A percentile compares a stretch with the other conserved stretches of the same genome.
These are phyloP conservation scores for Cyclocybe cylindracea DNA, from an alignment of 768 basidiomycete genomes.

Conservation along the genomic window DNA sequence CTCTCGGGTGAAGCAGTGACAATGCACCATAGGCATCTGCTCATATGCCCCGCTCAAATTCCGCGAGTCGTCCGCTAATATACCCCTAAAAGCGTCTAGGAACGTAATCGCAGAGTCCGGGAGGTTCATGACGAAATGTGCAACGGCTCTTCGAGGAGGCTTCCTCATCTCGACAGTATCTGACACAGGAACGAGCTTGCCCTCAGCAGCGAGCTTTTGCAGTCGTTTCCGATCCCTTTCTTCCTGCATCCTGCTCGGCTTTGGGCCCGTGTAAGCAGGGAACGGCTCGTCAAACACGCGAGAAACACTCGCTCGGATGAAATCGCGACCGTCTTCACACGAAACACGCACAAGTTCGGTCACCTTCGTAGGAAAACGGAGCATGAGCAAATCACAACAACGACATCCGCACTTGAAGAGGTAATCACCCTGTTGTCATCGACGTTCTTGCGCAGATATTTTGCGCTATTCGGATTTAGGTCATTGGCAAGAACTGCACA, in stretches of 20 bases:
- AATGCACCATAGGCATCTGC: conserved; percentile 89
- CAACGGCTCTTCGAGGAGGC: conserved; percentile 55
- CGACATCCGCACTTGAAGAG: not conserved
- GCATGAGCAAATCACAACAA: conserved; percentile 3
- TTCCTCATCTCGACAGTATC: conserved; percentile 11
- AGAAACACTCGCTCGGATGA: conserved; percentile 64
- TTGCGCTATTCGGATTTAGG: conserved; percentile 85
- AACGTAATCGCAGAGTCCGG: conserved; percentile 91
- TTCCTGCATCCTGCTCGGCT: conserved; percentile 45
- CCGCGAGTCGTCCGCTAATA: conserved; percentile 44
- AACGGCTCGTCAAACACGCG: conserved; percentile 69
- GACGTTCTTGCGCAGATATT: conserved; percentile 76
- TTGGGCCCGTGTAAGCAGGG: conserved; percentile 51
- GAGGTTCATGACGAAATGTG: conserved; percentile 97
- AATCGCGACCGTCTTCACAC: conserved; percentile 85
- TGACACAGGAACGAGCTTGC: conserved; percentile 9
- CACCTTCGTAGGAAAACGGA: conserved; percentile 49
- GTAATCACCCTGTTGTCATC: conserved; percentile 66
- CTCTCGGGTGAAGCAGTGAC: conserved; percentile 94
- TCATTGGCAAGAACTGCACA: conserved; percentile 92
- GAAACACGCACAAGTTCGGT: conserved; percentile 64
- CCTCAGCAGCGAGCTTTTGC: conserved; percentile 25
- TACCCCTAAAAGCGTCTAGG: conserved; percentile 84
- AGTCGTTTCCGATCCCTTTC: conserved; percentile 39
- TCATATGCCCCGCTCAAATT: conserved; percentile 49